phyloP scores from a whole-genome alignment of 495 filamentous ascomycete genomes.

The Neurospora sp. region DNA sequence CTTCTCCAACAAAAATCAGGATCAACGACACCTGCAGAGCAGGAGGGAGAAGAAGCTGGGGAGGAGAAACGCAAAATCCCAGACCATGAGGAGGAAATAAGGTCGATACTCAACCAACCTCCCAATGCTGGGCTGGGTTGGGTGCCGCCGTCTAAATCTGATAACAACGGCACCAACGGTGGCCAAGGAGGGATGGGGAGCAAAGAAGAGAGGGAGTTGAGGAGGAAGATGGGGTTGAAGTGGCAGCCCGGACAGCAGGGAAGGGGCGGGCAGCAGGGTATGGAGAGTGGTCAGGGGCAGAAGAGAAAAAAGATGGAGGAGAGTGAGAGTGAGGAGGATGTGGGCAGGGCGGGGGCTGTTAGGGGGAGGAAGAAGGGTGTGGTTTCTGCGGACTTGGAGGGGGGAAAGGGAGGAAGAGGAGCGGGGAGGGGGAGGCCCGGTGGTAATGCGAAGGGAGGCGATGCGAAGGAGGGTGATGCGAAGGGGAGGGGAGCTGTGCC shows the following conservation, averaged over 20 bases:
- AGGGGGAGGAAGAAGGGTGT: constrained; percentile 25
- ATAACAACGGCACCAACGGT: neutral
- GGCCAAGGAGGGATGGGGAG: neutral
- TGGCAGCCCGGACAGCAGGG: constrained; percentile 6
- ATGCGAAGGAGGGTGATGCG: no score
- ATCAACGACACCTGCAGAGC: neutral
- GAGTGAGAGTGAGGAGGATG: constrained; percentile 48
- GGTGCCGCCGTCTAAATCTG: constrained; percentile 1
- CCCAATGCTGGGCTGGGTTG: constrained; percentile 32
- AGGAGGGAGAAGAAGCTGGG: neutral
- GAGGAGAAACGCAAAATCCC: neutral
- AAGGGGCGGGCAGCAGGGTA: neutral
- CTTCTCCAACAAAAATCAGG: neutral
- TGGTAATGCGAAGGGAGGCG: neutral
- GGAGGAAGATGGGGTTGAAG: constrained; percentile 23
- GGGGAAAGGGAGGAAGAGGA: neutral
- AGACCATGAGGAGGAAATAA: constrained; percentile 18
- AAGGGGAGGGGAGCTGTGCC: neutral
- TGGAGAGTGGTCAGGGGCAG: neutral
- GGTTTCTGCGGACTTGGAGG: neutral
- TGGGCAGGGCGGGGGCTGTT: constrained; percentile 48
- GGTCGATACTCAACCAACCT: constrained; percentile 12
- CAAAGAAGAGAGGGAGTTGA: constrained; percentile 15
- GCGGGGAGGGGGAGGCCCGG: neutral
- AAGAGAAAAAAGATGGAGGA: constrained; percentile 24